Base-by-base conservation (phyloP, 805 yeast species). In the Kurtzmaniella cleridarum region DNA sequence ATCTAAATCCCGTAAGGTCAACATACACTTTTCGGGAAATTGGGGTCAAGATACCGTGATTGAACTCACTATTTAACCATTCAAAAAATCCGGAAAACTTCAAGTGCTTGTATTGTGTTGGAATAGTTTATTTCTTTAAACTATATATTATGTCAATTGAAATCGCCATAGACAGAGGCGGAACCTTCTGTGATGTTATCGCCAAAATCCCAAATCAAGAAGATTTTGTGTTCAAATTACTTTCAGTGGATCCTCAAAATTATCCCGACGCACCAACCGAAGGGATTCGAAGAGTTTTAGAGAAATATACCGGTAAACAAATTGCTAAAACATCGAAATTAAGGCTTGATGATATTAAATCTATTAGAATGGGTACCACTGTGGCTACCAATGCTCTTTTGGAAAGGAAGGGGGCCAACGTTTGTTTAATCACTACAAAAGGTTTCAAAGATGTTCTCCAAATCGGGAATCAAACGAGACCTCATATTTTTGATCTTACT, bases 351-450 rank as follows among this genome's bases (percentile, higher is more conserved):
- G 60, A 62, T 2, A 84, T 88, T 29, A 79, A 77, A 39, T 75
- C 81, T 32, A 78, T 89, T 35, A 69, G 95, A 40, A 81, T 90
- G 84, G 97, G 97, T 2, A 89, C 97, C 3, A 90, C 97, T 0
- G 93, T 89, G 9, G 98, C 98, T 2, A 91, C 98, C 6, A 91
- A 91, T 62, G 96, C 98, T 1, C 71, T 93, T 27, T 69, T 91
- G 43, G 98, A 91, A 55, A 73, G 98, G 45, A 89, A 89, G 54
- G 98, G 98, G 37, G 95, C 89, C 41, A 66, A 79, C 26, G 90
- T 95, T 49, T 95, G 93, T 1, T 70, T 91, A 42, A 60, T 90
- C 4, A 88, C 95, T 2, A 86, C 97, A 12, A 83, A 79, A 51
- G 98, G 97, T 0, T 91, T 88, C 62, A 78, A 77, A 48, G 97